These are phyloP conservation scores for Candida pseudofarinosa DNA, from an alignment of 805 yeast genomes.

Conservation along the genomic window DNA sequence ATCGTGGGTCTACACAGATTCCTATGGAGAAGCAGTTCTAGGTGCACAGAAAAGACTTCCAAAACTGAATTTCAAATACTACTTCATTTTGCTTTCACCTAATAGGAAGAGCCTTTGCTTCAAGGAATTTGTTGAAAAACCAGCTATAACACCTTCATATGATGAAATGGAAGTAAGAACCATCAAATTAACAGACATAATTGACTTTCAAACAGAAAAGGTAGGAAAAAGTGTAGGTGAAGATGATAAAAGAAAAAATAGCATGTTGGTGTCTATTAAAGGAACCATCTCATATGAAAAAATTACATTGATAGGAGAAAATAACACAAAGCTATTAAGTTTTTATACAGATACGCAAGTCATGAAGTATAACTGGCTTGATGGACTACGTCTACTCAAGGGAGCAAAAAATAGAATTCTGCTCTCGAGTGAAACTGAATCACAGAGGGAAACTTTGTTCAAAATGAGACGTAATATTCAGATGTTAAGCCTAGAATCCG, in stretches of 20 bases:
- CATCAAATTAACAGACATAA: slow-evolving; percentile 50
- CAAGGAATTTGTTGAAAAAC: slow-evolving; percentile 52
- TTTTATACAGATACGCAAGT: slow-evolving; percentile 71
- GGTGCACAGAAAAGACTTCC: slow-evolving; percentile 13
- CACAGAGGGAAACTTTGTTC: slow-evolving; percentile 29
- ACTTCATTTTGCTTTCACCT: slow-evolving; percentile 62
- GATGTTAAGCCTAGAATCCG: slow-evolving; percentile 31
- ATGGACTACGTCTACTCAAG: slow-evolving; percentile 58
- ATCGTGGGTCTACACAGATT: slow-evolving; percentile 71
- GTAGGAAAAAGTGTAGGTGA: slow-evolving; percentile 36
- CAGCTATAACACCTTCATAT: slow-evolving; percentile 48
- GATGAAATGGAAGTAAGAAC: slow-evolving; percentile 52
- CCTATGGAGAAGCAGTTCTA: slow-evolving; percentile 38
- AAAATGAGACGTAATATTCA: slow-evolving; percentile 39
- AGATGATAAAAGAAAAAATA: slow-evolving; percentile 39
- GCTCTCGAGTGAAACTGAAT: slow-evolving; percentile 34
- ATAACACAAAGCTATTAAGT: slow-evolving; percentile 42
- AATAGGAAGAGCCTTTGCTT: slow-evolving; percentile 58
- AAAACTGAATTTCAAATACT: slow-evolving; percentile 32
- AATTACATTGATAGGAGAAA: slow-evolving; percentile 46
- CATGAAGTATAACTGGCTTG: slow-evolving; percentile 69
- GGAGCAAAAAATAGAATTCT: slow-evolving; percentile 28
- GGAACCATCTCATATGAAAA: slow-evolving; percentile 57
- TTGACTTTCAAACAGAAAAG: slow-evolving; percentile 47
- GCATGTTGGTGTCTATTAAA: slow-evolving; percentile 49